A percentile compares a stretch with the other conserved stretches of the same genome.
Conservation (phyloP, 2,329 filamentous ascomycete genomes). For the Didymella lethalis region DNA sequence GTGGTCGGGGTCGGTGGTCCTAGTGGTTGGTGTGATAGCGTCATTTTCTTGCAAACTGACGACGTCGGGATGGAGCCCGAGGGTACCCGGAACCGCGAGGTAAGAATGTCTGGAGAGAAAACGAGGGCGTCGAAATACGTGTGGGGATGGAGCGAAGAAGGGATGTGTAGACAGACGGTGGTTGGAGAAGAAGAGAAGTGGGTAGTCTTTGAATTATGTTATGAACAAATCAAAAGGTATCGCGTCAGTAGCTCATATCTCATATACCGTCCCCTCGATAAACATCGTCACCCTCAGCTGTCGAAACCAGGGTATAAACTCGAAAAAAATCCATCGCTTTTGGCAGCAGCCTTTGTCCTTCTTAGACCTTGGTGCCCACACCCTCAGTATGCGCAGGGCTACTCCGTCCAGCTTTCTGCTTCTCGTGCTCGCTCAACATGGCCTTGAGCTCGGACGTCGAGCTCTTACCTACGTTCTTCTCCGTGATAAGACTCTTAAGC, state of each 20-base stretch:
- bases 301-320: constrained; percentile 1
- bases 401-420: constrained; percentile 46
- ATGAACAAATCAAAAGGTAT: constrained; percentile 14
- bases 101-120: not conserved
- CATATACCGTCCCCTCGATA: not conserved
- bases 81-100: not conserved
- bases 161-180: not conserved
- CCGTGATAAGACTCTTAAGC: constrained; percentile 61
- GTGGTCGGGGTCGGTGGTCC: not conserved
- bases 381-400: constrained; percentile 48
- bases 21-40: not conserved
- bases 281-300: constrained; percentile 3
- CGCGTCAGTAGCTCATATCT: constrained; percentile 10
- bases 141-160: not conserved
- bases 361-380: constrained; percentile 45
- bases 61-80: not conserved
- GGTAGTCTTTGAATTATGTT: constrained; percentile 15
- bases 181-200: not conserved
- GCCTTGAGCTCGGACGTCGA: constrained; percentile 44
- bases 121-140: not conserved
- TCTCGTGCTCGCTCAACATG: constrained; percentile 47
- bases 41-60: not conserved
- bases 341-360: constrained; percentile 41
- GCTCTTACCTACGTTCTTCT: constrained; percentile 55
- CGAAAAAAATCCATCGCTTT: constrained; percentile 29